These are phyloP conservation scores for Arbutus unedo DNA, from an alignment of 148 eudicot genomes.

Conservation along the genomic window DNA sequence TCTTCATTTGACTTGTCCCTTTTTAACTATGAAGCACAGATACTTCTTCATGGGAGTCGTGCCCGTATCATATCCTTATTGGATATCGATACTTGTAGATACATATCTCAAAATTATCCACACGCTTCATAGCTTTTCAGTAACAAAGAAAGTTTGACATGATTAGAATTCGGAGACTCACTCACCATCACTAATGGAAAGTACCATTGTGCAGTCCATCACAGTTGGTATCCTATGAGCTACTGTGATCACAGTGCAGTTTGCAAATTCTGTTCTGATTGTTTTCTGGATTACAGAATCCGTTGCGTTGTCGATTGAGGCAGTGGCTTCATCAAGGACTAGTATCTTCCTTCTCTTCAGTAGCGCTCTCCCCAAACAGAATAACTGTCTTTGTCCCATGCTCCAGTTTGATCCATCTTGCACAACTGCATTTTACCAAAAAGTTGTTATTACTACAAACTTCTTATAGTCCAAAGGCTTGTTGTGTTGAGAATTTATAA, in stretches of 20 bases:
- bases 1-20: neutral
- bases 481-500: neutral
- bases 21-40: neutral
- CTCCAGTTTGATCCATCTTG: conserved; percentile 72
- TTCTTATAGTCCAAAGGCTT: neutral
- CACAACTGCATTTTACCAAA: conserved; percentile 26
- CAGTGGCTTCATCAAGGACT: conserved; percentile 64
- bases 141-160: no score
- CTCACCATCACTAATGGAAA: conserved; percentile 47
- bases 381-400: conserved; percentile 62
- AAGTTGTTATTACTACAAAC: neutral
- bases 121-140: no score
- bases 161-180: neutral
- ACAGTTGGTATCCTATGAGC: conserved; percentile 50
- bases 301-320: conserved; percentile 59
- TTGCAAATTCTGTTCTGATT: conserved; percentile 42
- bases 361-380: conserved; percentile 55
- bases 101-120: no score
- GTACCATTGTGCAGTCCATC: conserved; percentile 51
- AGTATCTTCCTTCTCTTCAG: conserved; percentile 44
- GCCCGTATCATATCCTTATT: no score
- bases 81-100: no score
- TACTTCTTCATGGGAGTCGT: no score
- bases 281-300: conserved; percentile 50
- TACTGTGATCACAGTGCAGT: conserved; percentile 35